These are phyloP conservation scores for Neonectria magnoliae DNA, from an alignment of 2,329 filamentous ascomycete species.

Conservation along the genomic window DNA sequence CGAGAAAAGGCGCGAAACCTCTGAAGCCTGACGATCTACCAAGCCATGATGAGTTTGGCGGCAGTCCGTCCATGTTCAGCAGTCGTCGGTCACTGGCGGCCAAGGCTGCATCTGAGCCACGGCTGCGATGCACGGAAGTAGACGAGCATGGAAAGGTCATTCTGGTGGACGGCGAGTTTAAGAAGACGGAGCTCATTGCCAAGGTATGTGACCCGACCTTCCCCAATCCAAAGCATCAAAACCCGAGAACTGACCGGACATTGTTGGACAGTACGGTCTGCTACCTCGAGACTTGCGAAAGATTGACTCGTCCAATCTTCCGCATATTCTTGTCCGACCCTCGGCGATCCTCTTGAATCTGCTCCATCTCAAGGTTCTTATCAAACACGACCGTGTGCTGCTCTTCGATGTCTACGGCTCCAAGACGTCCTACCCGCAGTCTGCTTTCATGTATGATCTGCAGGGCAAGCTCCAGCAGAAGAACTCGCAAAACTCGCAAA, in stretches of 20 bases:
- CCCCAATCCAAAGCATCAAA: neutral
- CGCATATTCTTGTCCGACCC: slow-evolving; percentile 92
- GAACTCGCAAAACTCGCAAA: slow-evolving; percentile 58
- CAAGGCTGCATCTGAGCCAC: slow-evolving; percentile 84
- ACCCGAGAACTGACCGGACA: slow-evolving; percentile 12
- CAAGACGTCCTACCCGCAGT: slow-evolving; percentile 93
- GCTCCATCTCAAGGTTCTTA: slow-evolving; percentile 93
- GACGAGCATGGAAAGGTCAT: slow-evolving; percentile 93
- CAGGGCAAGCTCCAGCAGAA: slow-evolving; percentile 92
- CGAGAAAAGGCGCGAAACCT: slow-evolving; percentile 51
- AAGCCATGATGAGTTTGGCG: slow-evolving; percentile 65
- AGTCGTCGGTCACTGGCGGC: slow-evolving; percentile 75
- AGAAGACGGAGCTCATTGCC: slow-evolving; percentile 95
- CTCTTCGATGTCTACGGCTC: slow-evolving; percentile 97
- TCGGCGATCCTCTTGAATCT: slow-evolving; percentile 95
- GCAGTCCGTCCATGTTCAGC: slow-evolving; percentile 68
- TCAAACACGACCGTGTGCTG: slow-evolving; percentile 93
- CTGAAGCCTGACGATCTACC: slow-evolving; percentile 69
- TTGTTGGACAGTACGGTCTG: slow-evolving; percentile 76
- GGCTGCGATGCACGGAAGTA: slow-evolving; percentile 92
- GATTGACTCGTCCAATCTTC: slow-evolving; percentile 95
- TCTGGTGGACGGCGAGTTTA: slow-evolving; percentile 93
- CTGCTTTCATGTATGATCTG: slow-evolving; percentile 96
- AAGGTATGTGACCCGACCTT: slow-evolving; percentile 68
- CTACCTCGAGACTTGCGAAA: slow-evolving; percentile 95